Evolutionary conservation across 768 basidiomycete species (phyloP), one percentile per base, ranked within the genome.

Genomic region (Boletus sp.): DNA sequence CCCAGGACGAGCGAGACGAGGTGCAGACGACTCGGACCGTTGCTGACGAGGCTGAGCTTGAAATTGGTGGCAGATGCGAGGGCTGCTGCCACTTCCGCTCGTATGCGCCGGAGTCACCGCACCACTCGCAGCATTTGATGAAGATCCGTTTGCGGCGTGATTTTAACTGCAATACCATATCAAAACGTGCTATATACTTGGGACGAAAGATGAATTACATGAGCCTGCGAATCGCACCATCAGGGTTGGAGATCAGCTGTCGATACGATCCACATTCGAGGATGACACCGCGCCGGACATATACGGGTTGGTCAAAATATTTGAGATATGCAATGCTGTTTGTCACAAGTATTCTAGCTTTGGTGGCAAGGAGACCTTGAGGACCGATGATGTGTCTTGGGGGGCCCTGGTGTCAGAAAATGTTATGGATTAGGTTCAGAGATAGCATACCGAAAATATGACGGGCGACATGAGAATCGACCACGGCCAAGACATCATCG

Each of bases 41-140:
- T 98, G 28, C 96, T 96, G 33, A 98, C 90, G 5, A 98, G 80
- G 3, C 96, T 96, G 71, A 93, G n/a, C n/a, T n/a, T n/a, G n/a
- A n/a, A 98, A 73, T 98, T 96, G 29, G 94, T 91, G 0, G 92
- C 81, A 7, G 91, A 91, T 5, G 92, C 90, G 36, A 93, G 76
- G 1, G 92, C 92, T n/a, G n/a, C n/a, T 2, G 2, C 63, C 63
- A 2, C 59, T 66, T 24, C 49, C 56, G 28, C 76, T 77, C 3
- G 71, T 48, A 18, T 65, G 57, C 63, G 77, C 77, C 1, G 86
- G 85, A 0, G 85, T 87, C 1, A 77, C 76, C 6, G 58, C 53
- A 1, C 69, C 60, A n/a, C 83, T 86, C 0, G 80, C 75, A 3
- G 40, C 30, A 29, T 49, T 46, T 24, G 85, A 83, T 17, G 73